Percentiles rank a stretch among this genome's conserved stretches.
Evolutionary conservation across 352 stramenopile species (phyloP).

Genomic region (Peronospora farinosa): DNA sequence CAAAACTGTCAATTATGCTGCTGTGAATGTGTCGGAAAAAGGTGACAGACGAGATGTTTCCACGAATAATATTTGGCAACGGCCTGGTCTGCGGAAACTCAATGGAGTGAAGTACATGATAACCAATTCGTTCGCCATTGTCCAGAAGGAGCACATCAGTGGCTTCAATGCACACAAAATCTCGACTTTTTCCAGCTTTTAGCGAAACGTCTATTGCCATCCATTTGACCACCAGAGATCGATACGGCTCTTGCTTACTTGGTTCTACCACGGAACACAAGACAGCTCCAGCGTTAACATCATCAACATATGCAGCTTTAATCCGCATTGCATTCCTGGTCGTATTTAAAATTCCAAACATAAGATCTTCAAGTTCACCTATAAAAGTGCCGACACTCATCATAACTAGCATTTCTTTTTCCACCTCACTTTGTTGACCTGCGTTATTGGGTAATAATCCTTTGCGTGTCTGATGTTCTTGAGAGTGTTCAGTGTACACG

Average conservation of each 20-base stretch:
- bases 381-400: conserved; percentile 12
- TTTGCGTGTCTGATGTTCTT: conserved; percentile 8
- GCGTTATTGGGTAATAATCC: background rate
- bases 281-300: conserved; percentile 9
- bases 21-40: conserved; percentile 22
- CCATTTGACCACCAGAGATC: conserved; percentile 17
- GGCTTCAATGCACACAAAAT: conserved; percentile 22
- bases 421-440: conserved; percentile 2
- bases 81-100: conserved; percentile 23
- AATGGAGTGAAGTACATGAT: conserved; percentile 20
- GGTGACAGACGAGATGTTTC: conserved; percentile 13
- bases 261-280: conserved; percentile 12
- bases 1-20: conserved; percentile 23
- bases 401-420: conserved; percentile 15
- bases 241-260: conserved; percentile 17
- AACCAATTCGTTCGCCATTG: conserved; percentile 21
- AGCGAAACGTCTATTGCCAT: conserved; percentile 9
- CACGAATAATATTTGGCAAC: conserved; percentile 8
- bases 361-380: conserved; percentile 15
- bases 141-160: conserved; percentile 17
- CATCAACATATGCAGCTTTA: conserved; percentile 13
- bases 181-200: conserved; percentile 12
- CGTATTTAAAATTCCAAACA: conserved; percentile 18
- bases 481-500: conserved; percentile 33
- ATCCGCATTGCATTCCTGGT: conserved; percentile 15